phyloP scores from a whole-genome alignment of 768 basidiomycete species.

The Candolleomyces eurysporus region DNA sequence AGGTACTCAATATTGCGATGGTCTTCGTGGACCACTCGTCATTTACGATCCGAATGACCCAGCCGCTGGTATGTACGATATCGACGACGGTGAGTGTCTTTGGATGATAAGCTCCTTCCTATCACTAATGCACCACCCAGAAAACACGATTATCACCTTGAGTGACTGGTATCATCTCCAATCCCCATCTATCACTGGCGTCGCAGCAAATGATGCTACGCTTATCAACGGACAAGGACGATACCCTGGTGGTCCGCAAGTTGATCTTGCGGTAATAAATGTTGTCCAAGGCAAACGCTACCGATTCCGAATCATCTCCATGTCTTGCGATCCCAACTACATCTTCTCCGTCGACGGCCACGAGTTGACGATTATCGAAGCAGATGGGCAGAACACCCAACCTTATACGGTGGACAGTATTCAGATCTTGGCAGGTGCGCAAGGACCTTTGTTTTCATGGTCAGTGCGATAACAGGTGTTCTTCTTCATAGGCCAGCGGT shows the following conservation, averaged over 20 bases:
- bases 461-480: background rate
- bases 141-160: slow-evolving; percentile 45
- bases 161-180: slow-evolving; percentile 47
- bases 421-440: slow-evolving; percentile 34
- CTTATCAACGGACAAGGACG: slow-evolving; percentile 56
- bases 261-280: slow-evolving; percentile 41
- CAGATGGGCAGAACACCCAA: slow-evolving; percentile 32
- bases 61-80: slow-evolving; percentile 22
- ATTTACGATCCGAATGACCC: slow-evolving; percentile 22
- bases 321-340: slow-evolving; percentile 48
- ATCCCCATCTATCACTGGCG: slow-evolving; percentile 17
- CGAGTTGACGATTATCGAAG: slow-evolving; percentile 39
- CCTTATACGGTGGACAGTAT: slow-evolving; percentile 38
- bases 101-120: background rate
- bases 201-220: slow-evolving; percentile 33
- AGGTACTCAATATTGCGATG: slow-evolving; percentile 24
- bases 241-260: slow-evolving; percentile 37
- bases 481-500: slow-evolving; percentile 28
- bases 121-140: slow-evolving; percentile 3
- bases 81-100: slow-evolving; percentile 15
- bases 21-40: slow-evolving; percentile 20
- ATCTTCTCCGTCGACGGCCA: slow-evolving; percentile 46
- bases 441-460: slow-evolving; percentile 1
- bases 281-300: slow-evolving; percentile 43
- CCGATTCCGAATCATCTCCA: slow-evolving; percentile 51